Evolutionary conservation across 2,329 filamentous ascomycete species (phyloP), one percentile per base, ranked within the genome.

Genomic region (Alternaria postmessia): DNA sequence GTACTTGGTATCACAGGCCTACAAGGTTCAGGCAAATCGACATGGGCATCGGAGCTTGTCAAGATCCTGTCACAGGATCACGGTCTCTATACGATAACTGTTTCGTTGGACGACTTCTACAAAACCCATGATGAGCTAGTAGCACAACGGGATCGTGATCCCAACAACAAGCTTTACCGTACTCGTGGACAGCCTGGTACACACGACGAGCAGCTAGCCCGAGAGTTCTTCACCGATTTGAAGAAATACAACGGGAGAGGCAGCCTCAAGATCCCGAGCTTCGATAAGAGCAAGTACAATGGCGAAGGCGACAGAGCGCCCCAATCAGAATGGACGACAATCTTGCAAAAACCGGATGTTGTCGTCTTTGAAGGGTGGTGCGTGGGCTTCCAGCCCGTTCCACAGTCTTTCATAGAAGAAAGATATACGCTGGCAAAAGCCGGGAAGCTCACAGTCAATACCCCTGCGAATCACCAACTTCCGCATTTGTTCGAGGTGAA

Each of bases 351-450:
- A n/a, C 79, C 87, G 2, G 83, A 85, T 52, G 87, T 94, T 7
- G 85, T 97, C 22, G 87, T 97, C 52, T 89, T 97, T 64, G 93
- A 97, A 78, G 93, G 94, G 18, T 97, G 93, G 94, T 95, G 91
- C 76, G 88, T 96, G 12, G 94, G 93, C 3, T 97, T 97, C 80
- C 87, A 89, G 6, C 78, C 90, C 0, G 78, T 94, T 12, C 69
- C 80, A n/a, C 82, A 85, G 5, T 75, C 87, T 4, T 82, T 84
- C 28, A 75, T 88, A 4, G 83, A 83, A 67, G 81, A 82, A 73
- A 85, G 84, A 62, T 87, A 86, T 76, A 79, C 81, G 51, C 77
- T 86, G 75, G 75, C 87, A 76, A 34, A 82, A 84, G 44, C 86
- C 77, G 49, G 82, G 83, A 55, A 80, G 76, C 68, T 70, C 14